phyloP scores from a whole-genome alignment of 1,284 basidiomycete genomes.

The Spongispora temasekensis region DNA sequence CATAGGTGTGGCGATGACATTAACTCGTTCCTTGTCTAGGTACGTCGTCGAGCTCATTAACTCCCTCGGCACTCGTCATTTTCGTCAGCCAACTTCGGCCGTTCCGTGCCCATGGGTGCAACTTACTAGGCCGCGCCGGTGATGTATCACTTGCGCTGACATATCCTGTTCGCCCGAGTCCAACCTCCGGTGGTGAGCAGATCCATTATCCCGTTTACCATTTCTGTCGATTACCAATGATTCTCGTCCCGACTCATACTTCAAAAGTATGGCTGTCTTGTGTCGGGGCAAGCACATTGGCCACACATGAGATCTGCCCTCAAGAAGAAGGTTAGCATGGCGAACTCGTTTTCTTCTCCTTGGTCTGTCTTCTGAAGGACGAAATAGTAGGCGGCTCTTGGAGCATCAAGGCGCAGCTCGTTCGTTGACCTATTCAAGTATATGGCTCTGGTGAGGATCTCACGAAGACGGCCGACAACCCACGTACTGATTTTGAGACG shows the following conservation, averaged over 20 bases:
- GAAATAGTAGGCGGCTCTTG: too few relatives aligned
- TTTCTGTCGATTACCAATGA: neutral
- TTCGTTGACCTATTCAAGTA: too few relatives aligned
- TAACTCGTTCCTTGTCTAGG: neutral
- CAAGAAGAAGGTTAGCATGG: neutral
- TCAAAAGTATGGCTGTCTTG: neutral
- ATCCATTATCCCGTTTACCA: too few relatives aligned
- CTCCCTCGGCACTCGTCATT: neutral
- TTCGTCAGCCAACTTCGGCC: neutral
- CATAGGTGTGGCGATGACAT: neutral
- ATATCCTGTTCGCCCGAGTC: too few relatives aligned
- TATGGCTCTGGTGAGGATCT: too few relatives aligned
- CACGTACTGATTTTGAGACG: too few relatives aligned
- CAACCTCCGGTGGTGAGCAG: too few relatives aligned
- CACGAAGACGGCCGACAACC: too few relatives aligned
- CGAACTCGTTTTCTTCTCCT: neutral
- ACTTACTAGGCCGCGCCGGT: too few relatives aligned
- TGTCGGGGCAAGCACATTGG: neutral
- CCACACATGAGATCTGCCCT: neutral
- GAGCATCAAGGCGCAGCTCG: too few relatives aligned
- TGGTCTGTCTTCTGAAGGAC: too few relatives aligned
- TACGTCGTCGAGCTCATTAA: neutral
- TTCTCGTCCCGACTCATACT: neutral
- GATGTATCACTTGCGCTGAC: too few relatives aligned
- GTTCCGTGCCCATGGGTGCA: neutral